Percentiles rank a stretch among this genome's conserved stretches.
phyloP scores from a whole-genome alignment of 345 rosid genomes.

The Lagerstroemia speciosa region DNA sequence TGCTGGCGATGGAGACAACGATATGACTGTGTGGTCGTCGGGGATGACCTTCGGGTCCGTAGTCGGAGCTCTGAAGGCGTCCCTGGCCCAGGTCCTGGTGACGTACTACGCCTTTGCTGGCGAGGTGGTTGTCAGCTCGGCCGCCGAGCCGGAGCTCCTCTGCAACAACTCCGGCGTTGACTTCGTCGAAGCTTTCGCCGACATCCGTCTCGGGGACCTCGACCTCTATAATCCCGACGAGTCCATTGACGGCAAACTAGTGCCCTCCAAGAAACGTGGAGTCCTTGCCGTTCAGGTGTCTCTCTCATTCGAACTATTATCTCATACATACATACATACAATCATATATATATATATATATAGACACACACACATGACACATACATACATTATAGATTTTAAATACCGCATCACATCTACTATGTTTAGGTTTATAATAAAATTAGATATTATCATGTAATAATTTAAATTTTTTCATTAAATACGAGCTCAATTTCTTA shows the following conservation, averaged over 20 bases:
- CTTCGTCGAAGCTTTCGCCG: constrained; percentile 52
- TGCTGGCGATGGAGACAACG: too few species aligned
- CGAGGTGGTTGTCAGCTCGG: constrained; percentile 45
- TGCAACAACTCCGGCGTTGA: constrained; percentile 86
- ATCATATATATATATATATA: too few species aligned
- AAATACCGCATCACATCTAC: too few species aligned
- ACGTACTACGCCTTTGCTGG: constrained; percentile 69
- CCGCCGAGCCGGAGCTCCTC: constrained; percentile 71
- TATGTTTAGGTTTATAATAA: too few species aligned
- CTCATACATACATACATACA: too few species aligned
- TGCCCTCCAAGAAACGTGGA: constrained; percentile 47
- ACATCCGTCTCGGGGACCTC: constrained; percentile 43
- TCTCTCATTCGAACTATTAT: neutral
- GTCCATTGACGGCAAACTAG: constrained; percentile 50
- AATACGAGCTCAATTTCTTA: too few species aligned
- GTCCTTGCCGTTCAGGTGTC: constrained; percentile 68
- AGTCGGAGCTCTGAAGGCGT: constrained; percentile 36
- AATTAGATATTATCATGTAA: too few species aligned
- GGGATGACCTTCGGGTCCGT: constrained; percentile 15
- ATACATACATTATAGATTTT: too few species aligned
- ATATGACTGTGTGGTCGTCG: neutral
- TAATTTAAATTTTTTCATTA: too few species aligned
- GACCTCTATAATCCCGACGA: constrained; percentile 62
- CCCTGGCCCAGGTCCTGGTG: constrained; percentile 56
- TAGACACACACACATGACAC: too few species aligned